A percentile compares a stretch with the other conserved stretches of the same genome.
phyloP scores from a whole-genome alignment of 1,284 basidiomycete genomes.

The Ustilago hordei region DNA sequence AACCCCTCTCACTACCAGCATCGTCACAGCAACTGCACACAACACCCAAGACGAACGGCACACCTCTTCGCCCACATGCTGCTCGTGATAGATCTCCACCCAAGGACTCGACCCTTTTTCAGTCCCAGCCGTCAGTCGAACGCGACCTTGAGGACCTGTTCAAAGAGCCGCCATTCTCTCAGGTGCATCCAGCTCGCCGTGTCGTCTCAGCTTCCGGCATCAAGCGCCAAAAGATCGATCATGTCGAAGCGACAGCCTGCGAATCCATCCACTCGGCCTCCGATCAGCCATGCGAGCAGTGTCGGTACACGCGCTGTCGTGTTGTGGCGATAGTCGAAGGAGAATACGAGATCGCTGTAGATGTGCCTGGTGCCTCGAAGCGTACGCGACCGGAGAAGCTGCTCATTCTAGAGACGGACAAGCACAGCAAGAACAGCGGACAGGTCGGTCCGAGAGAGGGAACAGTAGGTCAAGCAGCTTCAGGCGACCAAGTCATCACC shows the following conservation, averaged over 20 bases:
- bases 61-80: background rate
- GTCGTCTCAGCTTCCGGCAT: slow-evolving; percentile 19
- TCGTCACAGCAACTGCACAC: slow-evolving; percentile 7
- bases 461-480: background rate
- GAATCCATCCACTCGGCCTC: background rate
- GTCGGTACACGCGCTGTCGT: slow-evolving; percentile 33
- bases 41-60: background rate
- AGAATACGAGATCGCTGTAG: slow-evolving; percentile 11
- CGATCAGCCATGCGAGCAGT: slow-evolving; percentile 9
- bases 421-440: slow-evolving; percentile 14
- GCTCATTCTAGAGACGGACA: slow-evolving; percentile 32
- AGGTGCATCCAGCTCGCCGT: slow-evolving; percentile 7
- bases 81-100: slow-evolving; percentile 21
- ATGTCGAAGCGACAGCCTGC: background rate
- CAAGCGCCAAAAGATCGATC: slow-evolving; percentile 36
- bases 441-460: slow-evolving; percentile 9
- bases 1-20: background rate
- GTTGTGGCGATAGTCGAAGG: slow-evolving; percentile 29
- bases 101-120: slow-evolving; percentile 22
- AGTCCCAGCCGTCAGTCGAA: slow-evolving; percentile 19
- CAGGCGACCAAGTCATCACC: slow-evolving; percentile 1
- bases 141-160: slow-evolving; percentile 32
- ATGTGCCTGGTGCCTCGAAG: slow-evolving; percentile 11
- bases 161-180: background rate
- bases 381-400: slow-evolving; percentile 34